phyloP scores from a whole-genome alignment of 2,329 filamentous ascomycete genomes.

The Exophiala phaeomuriformis region DNA sequence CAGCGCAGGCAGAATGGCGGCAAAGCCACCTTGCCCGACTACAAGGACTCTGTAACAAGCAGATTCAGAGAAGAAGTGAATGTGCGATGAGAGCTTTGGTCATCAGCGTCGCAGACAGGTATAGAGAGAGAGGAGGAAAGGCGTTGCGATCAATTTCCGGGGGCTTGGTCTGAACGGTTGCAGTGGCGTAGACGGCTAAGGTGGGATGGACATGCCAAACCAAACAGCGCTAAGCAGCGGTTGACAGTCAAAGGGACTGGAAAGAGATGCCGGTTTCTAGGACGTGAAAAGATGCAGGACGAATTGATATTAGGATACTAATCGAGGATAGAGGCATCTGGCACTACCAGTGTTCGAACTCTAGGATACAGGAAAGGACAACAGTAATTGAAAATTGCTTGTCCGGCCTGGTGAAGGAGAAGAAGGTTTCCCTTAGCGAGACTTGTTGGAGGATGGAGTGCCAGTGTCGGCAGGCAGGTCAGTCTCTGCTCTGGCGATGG shows the following conservation, averaged over 20 bases:
- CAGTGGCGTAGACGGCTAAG: not conserved
- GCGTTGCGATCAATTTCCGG: slow-evolving; percentile 15
- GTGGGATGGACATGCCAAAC: slow-evolving; percentile 6
- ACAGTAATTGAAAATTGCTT: slow-evolving; percentile 1
- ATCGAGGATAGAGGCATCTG: not conserved
- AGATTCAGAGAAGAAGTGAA: not conserved
- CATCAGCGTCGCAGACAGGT: not conserved
- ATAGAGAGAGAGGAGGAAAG: slow-evolving; percentile 1
- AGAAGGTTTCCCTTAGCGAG: not conserved
- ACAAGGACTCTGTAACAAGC: not conserved
- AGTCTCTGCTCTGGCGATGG: not conserved
- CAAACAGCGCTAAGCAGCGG: slow-evolving; percentile 6
- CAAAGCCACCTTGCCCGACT: slow-evolving; percentile 20
- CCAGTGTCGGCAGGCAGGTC: not conserved
- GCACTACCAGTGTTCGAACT: not conserved
- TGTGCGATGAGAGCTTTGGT: not conserved
- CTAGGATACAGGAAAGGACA: not conserved
- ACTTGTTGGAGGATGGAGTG: not conserved
- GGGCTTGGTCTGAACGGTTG: slow-evolving; percentile 3
- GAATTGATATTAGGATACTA: not conserved
- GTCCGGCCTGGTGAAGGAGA: slow-evolving; percentile 1
- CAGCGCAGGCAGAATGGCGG: slow-evolving; percentile 25
- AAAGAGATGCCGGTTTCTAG: not conserved
- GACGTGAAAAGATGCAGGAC: not conserved
- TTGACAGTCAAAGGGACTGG: not conserved